Conservation (phyloP, 2,329 filamentous ascomycete species). For the Fusarium incarnatum region DNA sequence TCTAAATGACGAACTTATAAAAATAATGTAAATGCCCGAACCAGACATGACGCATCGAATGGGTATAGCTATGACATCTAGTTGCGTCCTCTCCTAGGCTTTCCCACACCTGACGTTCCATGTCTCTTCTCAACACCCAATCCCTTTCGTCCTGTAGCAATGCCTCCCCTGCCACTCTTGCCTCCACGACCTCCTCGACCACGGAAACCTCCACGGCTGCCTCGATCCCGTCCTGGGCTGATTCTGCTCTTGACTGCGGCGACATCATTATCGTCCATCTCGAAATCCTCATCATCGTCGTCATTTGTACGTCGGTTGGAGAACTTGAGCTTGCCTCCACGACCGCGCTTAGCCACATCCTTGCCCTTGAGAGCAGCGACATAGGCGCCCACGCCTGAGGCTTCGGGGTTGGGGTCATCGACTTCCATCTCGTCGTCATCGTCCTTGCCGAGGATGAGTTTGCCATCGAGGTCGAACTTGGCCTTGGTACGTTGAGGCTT, state of each 20-base stretch:
- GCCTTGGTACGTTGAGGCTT: constrained; percentile 70
- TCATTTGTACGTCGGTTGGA: constrained; percentile 68
- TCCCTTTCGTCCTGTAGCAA: constrained; percentile 60
- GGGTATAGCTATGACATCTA: constrained; percentile 48
- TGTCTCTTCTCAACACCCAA: constrained; percentile 63
- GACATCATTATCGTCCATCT: constrained; percentile 65
- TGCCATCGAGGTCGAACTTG: constrained; percentile 80
- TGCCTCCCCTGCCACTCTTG: constrained; percentile 61
- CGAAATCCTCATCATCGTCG: constrained; percentile 62
- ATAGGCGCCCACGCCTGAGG: constrained; percentile 73
- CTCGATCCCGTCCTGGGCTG: constrained; percentile 53
- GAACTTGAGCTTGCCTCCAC: constrained; percentile 77
- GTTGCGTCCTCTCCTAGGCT: constrained; percentile 53
- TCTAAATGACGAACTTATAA: constrained; percentile 34
- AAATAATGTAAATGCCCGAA: constrained; percentile 42
- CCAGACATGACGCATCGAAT: constrained; percentile 43
- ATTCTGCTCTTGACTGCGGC: constrained; percentile 65
- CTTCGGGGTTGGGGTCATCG: constrained; percentile 69
- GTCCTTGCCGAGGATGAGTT: constrained; percentile 77
- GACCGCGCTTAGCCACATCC: constrained; percentile 72
- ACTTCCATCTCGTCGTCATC: constrained; percentile 69
- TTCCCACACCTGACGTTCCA: constrained; percentile 58
- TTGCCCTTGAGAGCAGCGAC: constrained; percentile 76
- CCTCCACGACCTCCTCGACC: constrained; percentile 50
- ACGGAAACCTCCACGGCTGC: constrained; percentile 50